Conservation (phyloP, 2,329 filamentous ascomycete species). For the Beauveria pseudobassiana region DNA sequence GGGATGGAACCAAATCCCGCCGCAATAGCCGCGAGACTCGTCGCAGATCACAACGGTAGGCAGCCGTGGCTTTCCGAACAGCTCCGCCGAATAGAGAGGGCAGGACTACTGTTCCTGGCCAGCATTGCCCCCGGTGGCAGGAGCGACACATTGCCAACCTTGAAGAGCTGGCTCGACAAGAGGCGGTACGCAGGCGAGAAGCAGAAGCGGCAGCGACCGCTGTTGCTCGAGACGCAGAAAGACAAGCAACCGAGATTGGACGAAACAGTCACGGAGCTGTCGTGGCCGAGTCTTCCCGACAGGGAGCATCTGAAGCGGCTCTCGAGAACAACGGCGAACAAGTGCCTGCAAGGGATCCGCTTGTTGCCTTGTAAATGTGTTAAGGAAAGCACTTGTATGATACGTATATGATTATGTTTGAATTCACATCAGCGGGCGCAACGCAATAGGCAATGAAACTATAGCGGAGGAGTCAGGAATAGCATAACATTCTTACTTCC, state of each 20-base stretch:
- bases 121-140: constrained; percentile 60
- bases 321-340: not conserved
- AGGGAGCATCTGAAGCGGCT: not conserved
- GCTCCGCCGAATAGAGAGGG: constrained; percentile 49
- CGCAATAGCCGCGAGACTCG: constrained; percentile 45
- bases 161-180: constrained; percentile 41
- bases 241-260: constrained; percentile 9
- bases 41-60: constrained; percentile 30
- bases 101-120: constrained; percentile 55
- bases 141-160: constrained; percentile 56
- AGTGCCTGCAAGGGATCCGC: constrained; percentile 4
- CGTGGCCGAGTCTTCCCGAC: not conserved
- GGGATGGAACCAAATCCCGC: constrained; percentile 34
- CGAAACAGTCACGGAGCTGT: not conserved
- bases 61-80: constrained; percentile 30
- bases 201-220: constrained; percentile 26
- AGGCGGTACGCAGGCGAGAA: constrained; percentile 36
- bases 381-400: not conserved
- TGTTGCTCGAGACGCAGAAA: constrained; percentile 18
- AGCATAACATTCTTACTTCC: not conserved
- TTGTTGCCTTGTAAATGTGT: constrained; percentile 4
- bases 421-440: constrained; percentile 5
- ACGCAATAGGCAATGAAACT: constrained; percentile 3
- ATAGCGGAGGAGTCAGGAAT: constrained; percentile 6
- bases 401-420: not conserved